A percentile compares a stretch with the other conserved stretches of the same genome.
Evolutionary conservation across 2,329 filamentous ascomycete genomes (phyloP).

Genomic region (Fusarium nurragi): DNA sequence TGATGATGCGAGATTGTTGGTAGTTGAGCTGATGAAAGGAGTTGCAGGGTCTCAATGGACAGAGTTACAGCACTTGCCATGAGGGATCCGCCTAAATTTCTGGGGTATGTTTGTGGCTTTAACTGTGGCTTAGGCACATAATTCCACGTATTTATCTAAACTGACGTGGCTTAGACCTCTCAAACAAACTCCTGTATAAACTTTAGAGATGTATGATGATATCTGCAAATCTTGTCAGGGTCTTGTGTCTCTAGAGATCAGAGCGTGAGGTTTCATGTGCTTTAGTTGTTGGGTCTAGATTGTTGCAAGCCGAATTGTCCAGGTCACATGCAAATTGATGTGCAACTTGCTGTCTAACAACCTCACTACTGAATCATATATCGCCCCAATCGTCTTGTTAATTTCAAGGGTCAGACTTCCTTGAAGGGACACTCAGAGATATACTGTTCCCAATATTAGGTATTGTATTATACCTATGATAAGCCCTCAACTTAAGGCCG

Average conservation of each 20-base stretch:
- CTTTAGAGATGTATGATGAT: background rate
- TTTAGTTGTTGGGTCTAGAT: background rate
- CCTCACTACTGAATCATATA: background rate
- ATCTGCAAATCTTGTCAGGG: background rate
- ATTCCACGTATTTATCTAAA: constrained; percentile 12
- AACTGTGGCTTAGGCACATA: constrained; percentile 22
- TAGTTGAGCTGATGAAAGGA: constrained; percentile 33
- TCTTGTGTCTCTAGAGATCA: background rate
- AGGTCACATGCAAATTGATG: background rate
- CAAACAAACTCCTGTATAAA: background rate
- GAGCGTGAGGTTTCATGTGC: too few species aligned
- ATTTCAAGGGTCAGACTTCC: too few species aligned
- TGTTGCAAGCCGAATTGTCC: background rate
- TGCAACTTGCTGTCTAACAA: background rate
- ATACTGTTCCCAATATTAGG: too few species aligned
- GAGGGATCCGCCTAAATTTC: constrained; percentile 17
- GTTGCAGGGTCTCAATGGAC: constrained; percentile 34
- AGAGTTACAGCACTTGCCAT: constrained; percentile 29
- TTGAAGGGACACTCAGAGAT: too few species aligned
- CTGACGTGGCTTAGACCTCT: background rate
- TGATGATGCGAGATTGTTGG: constrained; percentile 19
- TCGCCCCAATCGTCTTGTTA: background rate
- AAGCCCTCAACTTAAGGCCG: background rate
- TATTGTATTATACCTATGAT: too few species aligned
- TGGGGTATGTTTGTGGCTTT: constrained; percentile 31